Evolutionary conservation across 306 rosid species (phyloP), one percentile per base, ranked within the genome.

Genomic region (Trifolium pratense): DNA sequence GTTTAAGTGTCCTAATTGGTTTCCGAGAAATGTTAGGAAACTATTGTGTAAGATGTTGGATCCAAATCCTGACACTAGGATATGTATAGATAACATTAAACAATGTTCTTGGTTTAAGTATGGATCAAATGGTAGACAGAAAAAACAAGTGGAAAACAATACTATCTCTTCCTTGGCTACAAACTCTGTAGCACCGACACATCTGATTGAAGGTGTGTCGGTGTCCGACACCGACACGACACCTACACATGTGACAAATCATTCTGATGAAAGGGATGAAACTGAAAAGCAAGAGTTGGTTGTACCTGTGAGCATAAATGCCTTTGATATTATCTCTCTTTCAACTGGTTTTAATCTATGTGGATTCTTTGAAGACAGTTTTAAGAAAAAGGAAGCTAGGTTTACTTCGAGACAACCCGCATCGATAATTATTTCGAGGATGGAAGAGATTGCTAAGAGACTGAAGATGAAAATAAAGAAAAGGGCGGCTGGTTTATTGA

Each of bases 241-340:
- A 12, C 36, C 7, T 32, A 23, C 16, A 23, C 62, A 5, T 23
- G 36, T 56, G 62, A 56, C 16, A 23, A 11, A 12, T 56, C 31
- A 53, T 53, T 55, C 53, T 67, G 79, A 80, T 46, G 70, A 79
- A 79, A 45, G 21, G 16, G 15, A 68, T 52, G 86, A 16, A 64
- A 68, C 70, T 56, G 71, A 60, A 32, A 80, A 18, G 37, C 71
- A 78, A 76, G 83, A 85, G 63, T n/a, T 46, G 3, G 66, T 20
- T 55, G 77, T 46, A 15, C 76, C 86, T 12, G 13, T 58, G 3
- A 68, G 74, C 32, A 80, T 87, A 59, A 87, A 81, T 81, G 91
- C 91, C 34, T 88, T 88, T 74, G 88, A 88, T 69, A 83, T 88
- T 48, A 83, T 88, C 9, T 76, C 86, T 57, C 82, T 71, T 17